phyloP scores from a whole-genome alignment of 139 green algal genomes.

The Chlamydomonas asymmetrica region DNA sequence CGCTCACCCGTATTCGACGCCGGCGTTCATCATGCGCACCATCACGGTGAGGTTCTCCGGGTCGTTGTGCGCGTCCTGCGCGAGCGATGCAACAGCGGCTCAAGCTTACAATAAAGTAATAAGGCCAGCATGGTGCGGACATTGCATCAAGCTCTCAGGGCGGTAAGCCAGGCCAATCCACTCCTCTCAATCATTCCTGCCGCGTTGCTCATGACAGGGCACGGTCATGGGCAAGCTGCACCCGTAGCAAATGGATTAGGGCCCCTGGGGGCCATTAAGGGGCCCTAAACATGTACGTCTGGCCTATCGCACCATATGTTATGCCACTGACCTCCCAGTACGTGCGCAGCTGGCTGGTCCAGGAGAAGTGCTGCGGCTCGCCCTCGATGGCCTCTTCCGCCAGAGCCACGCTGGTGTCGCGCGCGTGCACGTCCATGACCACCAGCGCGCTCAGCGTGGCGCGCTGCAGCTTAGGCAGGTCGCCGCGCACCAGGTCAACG shows the following conservation, averaged over 20 bases:
- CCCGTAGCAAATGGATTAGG: too few relatives aligned
- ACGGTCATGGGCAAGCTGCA: too few relatives aligned
- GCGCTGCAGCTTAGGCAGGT: slow-evolving; percentile 63
- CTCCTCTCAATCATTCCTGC: background rate
- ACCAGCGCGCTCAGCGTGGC: slow-evolving; percentile 74
- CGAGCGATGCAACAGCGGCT: background rate
- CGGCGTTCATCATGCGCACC: slow-evolving; percentile 79
- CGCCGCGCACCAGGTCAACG: slow-evolving; percentile 57
- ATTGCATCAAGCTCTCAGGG: too few relatives aligned
- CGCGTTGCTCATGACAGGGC: background rate
- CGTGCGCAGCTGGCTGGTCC: slow-evolving; percentile 75
- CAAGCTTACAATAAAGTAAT: too few relatives aligned
- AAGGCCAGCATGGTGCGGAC: background rate
- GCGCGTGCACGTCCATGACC: slow-evolving; percentile 82
- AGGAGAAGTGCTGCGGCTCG: slow-evolving; percentile 64
- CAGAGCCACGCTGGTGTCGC: slow-evolving; percentile 61
- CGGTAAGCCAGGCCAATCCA: background rate
- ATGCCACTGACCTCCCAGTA: slow-evolving; percentile 75
- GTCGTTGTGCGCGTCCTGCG: slow-evolving; percentile 37
- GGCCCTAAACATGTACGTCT: too few relatives aligned
- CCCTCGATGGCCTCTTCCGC: slow-evolving; percentile 50
- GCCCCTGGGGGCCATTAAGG: too few relatives aligned
- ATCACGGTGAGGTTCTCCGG: slow-evolving; percentile 52
- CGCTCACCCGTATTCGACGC: slow-evolving; percentile 77
- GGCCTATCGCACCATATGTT: background rate